Evolutionary conservation across 2,329 filamentous ascomycete species (phyloP).

Genomic region (Alternaria tenuissima): DNA sequence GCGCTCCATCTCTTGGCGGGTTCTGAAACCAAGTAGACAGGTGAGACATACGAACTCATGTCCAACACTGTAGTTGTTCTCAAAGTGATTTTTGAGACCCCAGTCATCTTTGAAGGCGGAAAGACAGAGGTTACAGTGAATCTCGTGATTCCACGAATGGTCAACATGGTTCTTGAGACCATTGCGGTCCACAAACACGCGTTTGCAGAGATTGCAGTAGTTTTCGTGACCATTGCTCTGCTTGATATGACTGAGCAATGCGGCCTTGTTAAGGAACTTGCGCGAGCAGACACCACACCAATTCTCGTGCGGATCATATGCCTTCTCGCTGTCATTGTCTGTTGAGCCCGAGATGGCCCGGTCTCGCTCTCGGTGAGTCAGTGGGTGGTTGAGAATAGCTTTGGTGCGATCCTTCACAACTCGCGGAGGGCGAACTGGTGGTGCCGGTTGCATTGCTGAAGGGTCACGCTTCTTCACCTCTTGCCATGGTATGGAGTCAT

Average conservation of each 20-base stretch:
- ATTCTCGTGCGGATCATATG: constrained; percentile 33
- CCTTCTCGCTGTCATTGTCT: constrained; percentile 18
- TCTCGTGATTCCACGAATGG: constrained; percentile 37
- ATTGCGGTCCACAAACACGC: constrained; percentile 46
- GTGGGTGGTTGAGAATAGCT: background rate
- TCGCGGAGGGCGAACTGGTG: constrained; percentile 4
- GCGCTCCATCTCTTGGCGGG: constrained; percentile 27
- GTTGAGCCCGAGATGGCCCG: constrained; percentile 18
- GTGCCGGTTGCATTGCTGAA: background rate
- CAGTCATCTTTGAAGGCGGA: constrained; percentile 45
- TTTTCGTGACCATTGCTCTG: constrained; percentile 35
- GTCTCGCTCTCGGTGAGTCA: constrained; percentile 9
- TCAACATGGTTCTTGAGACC: constrained; percentile 48
- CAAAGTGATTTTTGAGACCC: constrained; percentile 46
- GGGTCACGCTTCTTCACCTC: constrained; percentile 34
- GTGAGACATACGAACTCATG: constrained; percentile 41
- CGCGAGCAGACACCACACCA: constrained; percentile 45
- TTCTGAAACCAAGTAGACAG: constrained; percentile 40
- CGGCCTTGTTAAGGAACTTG: constrained; percentile 32
- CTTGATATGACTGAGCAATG: constrained; percentile 39
- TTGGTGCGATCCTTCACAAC: constrained; percentile 19
- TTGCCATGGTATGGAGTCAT: constrained; percentile 37
- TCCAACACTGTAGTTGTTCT: constrained; percentile 41
- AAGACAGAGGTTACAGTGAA: constrained; percentile 45
- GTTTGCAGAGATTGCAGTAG: constrained; percentile 49